Evolutionary conservation across 306 rosid species (phyloP).

Genomic region (Geum urbanum): DNA sequence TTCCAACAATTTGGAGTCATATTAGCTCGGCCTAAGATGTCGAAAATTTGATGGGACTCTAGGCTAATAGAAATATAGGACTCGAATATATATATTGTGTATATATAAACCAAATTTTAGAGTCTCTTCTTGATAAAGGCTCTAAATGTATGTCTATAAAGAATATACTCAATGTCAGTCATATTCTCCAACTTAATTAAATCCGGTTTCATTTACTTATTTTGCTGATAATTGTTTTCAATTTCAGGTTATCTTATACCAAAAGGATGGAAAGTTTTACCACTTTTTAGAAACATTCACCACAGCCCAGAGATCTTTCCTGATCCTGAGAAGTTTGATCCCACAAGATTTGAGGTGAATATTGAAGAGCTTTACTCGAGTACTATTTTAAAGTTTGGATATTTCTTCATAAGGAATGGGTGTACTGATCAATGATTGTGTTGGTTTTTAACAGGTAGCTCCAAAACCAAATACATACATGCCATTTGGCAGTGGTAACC

Average conservation of each 20-base stretch:
- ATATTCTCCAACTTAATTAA: too few relatives aligned
- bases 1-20: too few relatives aligned
- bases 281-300: constrained; percentile 91
- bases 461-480: constrained; percentile 84
- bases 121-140: too few relatives aligned
- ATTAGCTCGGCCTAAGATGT: too few relatives aligned
- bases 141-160: too few relatives aligned
- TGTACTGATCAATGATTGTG: constrained; percentile 15
- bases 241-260: constrained; percentile 77
- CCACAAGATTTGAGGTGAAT: constrained; percentile 90
- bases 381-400: not conserved
- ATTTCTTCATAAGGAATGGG: not conserved
- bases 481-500: constrained; percentile 99
- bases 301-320: constrained; percentile 75
- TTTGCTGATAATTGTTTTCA: not conserved
- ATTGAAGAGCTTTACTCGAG: not conserved
- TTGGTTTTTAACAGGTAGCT: constrained; percentile 48
- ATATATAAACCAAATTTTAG: too few relatives aligned
- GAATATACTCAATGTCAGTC: too few relatives aligned
- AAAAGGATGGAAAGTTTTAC: constrained; percentile 96
- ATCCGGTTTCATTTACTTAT: too few relatives aligned
- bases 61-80: too few relatives aligned
- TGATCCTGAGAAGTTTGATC: constrained; percentile 82
- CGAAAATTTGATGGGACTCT: too few relatives aligned
- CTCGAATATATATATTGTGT: too few relatives aligned